A percentile compares a stretch with the other conserved stretches of the same genome.
Evolutionary conservation across 208 protist genomes (phyloP).

Genomic region (Crithidia brevicula): DNA sequence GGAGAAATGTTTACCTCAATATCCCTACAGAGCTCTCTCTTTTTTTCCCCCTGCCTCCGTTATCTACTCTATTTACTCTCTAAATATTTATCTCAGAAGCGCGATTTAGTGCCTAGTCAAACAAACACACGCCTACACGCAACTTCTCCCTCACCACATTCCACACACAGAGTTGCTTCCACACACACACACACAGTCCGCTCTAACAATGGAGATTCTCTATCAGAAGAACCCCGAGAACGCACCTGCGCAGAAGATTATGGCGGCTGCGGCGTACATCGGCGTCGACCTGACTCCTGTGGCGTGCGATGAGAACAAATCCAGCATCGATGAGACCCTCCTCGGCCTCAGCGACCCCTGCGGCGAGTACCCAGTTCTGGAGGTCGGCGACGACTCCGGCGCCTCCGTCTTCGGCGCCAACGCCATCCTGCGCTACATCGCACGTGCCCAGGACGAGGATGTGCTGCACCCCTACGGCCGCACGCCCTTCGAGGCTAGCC

Average conservation of each 20-base stretch:
- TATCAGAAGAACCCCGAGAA: conserved; percentile 59
- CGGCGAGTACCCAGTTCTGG: conserved; percentile 73
- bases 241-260: conserved; percentile 56
- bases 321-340: conserved; percentile 58
- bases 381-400: conserved; percentile 49
- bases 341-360: conserved; percentile 67
- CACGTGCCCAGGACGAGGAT: conserved; percentile 44
- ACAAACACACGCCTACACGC: too few relatives aligned
- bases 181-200: neutral
- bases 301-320: conserved; percentile 41
- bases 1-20: too few relatives aligned
- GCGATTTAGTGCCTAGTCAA: too few relatives aligned
- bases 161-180: neutral
- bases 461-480: conserved; percentile 68
- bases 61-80: too few relatives aligned
- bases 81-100: too few relatives aligned
- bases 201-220: conserved; percentile 33
- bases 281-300: conserved; percentile 46
- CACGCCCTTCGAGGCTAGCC: conserved; percentile 73
- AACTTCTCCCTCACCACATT: conserved; percentile 3
- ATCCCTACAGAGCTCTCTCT: too few relatives aligned
- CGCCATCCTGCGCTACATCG: conserved; percentile 83
- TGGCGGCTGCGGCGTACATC: conserved; percentile 60
- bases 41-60: conserved; percentile 18
- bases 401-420: conserved; percentile 84